phyloP scores from a whole-genome alignment of 1,284 basidiomycete species.

The Heterobasidion annosum region DNA sequence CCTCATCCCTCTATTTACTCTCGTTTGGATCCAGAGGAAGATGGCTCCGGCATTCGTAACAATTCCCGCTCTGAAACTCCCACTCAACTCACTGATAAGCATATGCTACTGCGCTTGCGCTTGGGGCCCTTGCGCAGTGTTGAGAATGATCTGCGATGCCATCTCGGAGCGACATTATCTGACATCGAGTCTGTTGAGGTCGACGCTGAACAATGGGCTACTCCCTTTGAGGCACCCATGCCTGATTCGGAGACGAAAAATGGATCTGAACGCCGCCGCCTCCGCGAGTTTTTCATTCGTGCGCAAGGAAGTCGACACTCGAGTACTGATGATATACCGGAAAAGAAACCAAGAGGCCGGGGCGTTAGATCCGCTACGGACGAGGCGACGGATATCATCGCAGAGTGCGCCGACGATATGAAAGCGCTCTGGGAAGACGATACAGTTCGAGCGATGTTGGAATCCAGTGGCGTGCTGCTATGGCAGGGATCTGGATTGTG shows the following conservation, averaged over 20 bases:
- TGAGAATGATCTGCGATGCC: conserved; percentile 48
- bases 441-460: conserved; percentile 40
- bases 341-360: not conserved
- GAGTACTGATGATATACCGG: conserved; percentile 20
- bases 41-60: not conserved
- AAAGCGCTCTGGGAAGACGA: conserved; percentile 50
- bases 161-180: conserved; percentile 43
- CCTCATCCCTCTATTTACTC: not conserved
- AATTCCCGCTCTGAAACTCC: not conserved
- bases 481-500: conserved; percentile 60
- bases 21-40: not conserved
- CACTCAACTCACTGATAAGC: conserved; percentile 41
- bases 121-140: conserved; percentile 49
- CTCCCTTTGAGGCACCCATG: not conserved
- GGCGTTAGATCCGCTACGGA: conserved; percentile 24
- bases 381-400: conserved; percentile 34
- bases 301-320: conserved; percentile 55
- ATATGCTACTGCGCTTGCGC: conserved; percentile 46
- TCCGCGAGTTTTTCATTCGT: conserved; percentile 45
- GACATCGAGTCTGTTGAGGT: not conserved
- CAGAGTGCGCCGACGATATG: conserved; percentile 50
- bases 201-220: not conserved
- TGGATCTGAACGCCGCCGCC: conserved; percentile 9
- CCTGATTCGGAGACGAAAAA: not conserved
- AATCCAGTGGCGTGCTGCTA: conserved; percentile 35